A percentile compares a stretch with the other conserved stretches of the same genome.
These are phyloP conservation scores for Vitis labrusca DNA, from an alignment of 164 flowering plant species.

Conservation along the genomic window DNA sequence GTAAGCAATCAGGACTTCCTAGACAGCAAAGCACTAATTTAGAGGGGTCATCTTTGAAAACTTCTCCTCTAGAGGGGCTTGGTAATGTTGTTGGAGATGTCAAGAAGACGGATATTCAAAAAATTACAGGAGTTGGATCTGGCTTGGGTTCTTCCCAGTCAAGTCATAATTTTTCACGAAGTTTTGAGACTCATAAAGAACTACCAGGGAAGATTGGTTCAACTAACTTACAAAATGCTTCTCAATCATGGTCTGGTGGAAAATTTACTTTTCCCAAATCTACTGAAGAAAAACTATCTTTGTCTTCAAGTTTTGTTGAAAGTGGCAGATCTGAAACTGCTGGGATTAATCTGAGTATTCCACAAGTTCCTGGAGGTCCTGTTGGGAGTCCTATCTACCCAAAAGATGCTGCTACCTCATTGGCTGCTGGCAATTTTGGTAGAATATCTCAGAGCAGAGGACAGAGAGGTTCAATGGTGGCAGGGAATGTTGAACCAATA, in stretches of 20 bases:
- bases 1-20: constrained; percentile 11
- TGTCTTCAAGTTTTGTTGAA: constrained; percentile 16
- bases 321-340: constrained; percentile 11
- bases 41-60: constrained; percentile 17
- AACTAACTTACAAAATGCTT: constrained; percentile 15
- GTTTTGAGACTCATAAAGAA: constrained; percentile 18
- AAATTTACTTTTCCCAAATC: constrained; percentile 15
- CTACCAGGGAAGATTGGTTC: constrained; percentile 18
- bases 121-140: constrained; percentile 19
- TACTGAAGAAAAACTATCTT: constrained; percentile 18
- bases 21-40: constrained; percentile 15
- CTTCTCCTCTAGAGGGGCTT: constrained; percentile 16
- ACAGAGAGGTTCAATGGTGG: constrained; percentile 25
- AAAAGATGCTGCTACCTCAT: constrained; percentile 19
- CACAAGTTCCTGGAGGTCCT: constrained; percentile 20
- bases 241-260: constrained; percentile 29
- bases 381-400: constrained; percentile 17
- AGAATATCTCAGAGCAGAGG: constrained; percentile 22
- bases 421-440: constrained; percentile 21
- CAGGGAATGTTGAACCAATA: constrained; percentile 32
- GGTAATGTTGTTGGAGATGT: constrained; percentile 8
- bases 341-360: constrained; percentile 10
- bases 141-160: constrained; percentile 15
- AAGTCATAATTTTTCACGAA: constrained; percentile 12
- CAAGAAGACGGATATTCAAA: constrained; percentile 18